A percentile compares a stretch with the other conserved stretches of the same genome.
Conservation (phyloP, 371 early-diverging fungal species). For the Paramicrosporidium saccamoebae region DNA sequence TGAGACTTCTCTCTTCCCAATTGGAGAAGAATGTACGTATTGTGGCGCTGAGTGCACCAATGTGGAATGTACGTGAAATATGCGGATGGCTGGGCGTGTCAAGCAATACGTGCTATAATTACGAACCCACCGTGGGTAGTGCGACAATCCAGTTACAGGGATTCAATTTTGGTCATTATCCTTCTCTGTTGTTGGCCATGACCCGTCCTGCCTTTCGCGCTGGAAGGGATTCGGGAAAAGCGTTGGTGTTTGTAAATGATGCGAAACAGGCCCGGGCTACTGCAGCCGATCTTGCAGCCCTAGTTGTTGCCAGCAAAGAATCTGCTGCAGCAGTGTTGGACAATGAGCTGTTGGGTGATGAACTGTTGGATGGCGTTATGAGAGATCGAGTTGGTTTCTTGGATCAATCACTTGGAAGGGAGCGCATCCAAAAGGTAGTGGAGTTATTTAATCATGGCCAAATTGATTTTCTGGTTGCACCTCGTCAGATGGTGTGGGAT, state of each 20-base stretch:
- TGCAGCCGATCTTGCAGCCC: constrained; percentile 26
- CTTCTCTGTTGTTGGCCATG: constrained; percentile 78
- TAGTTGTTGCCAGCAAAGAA: too few relatives aligned
- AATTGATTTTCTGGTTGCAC: constrained; percentile 58
- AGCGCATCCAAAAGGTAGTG: constrained; percentile 32
- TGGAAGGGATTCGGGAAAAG: background rate
- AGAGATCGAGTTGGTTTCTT: constrained; percentile 55
- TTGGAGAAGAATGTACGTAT: constrained; percentile 46
- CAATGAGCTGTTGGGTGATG: constrained; percentile 33
- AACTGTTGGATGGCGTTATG: constrained; percentile 24
- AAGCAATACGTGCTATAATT: constrained; percentile 41
- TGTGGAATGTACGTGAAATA: constrained; percentile 78
- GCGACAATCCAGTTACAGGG: constrained; percentile 76
- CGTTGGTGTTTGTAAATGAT: constrained; percentile 54
- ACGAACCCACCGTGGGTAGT: constrained; percentile 66
- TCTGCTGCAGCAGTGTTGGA: too few relatives aligned
- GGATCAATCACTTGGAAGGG: constrained; percentile 43
- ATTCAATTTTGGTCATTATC: constrained; percentile 53
- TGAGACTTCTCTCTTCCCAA: constrained; percentile 64
- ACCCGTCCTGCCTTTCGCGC: constrained; percentile 53
- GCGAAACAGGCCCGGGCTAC: constrained; percentile 64
- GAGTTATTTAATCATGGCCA: constrained; percentile 34
- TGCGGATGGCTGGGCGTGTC: constrained; percentile 82
- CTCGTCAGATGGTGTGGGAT: constrained; percentile 65
- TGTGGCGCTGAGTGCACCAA: constrained; percentile 46